A percentile compares a stretch with the other conserved stretches of the same genome.
Conservation (phyloP, 331 rosid species). For the Arachis monticola region DNA sequence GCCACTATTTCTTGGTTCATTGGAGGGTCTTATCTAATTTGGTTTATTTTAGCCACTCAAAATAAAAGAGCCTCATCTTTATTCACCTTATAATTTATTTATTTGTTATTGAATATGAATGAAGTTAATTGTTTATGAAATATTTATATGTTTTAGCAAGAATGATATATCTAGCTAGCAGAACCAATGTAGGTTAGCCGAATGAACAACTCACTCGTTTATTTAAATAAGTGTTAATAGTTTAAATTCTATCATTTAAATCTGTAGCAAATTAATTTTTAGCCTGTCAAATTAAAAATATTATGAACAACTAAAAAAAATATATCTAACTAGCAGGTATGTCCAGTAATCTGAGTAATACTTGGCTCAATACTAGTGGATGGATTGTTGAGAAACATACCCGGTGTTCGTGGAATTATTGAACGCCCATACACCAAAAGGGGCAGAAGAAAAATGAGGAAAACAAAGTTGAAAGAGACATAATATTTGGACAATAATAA, state of each 20-base stretch:
- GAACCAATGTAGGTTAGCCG: too few relatives aligned
- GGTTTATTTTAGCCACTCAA: conserved; percentile 33
- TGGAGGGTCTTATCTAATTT: conserved; percentile 41
- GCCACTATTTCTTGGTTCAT: conserved; percentile 36
- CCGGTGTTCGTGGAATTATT: conserved; percentile 33
- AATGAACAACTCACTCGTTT: too few relatives aligned
- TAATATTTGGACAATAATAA: too few relatives aligned
- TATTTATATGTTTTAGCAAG: conserved; percentile 17
- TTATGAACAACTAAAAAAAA: too few relatives aligned
- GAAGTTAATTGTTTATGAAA: conserved; percentile 31
- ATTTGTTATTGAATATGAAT: conserved; percentile 33
- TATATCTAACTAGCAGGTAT: too few relatives aligned
- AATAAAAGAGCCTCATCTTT: conserved; percentile 37
- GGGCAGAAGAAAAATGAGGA: neutral
- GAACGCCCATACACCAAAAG: neutral
- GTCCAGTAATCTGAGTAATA: neutral
- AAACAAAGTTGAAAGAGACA: neutral
- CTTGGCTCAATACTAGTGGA: conserved; percentile 25
- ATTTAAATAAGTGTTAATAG: too few relatives aligned
- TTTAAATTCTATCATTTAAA: too few relatives aligned
- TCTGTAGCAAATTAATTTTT: too few relatives aligned
- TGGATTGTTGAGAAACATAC: conserved; percentile 33
- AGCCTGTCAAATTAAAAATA: too few relatives aligned
- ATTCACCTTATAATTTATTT: conserved; percentile 25
- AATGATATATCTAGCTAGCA: neutral